Evolutionary conservation across 148 eudicot genomes (phyloP).

Genomic region (Camellia sinensis): DNA sequence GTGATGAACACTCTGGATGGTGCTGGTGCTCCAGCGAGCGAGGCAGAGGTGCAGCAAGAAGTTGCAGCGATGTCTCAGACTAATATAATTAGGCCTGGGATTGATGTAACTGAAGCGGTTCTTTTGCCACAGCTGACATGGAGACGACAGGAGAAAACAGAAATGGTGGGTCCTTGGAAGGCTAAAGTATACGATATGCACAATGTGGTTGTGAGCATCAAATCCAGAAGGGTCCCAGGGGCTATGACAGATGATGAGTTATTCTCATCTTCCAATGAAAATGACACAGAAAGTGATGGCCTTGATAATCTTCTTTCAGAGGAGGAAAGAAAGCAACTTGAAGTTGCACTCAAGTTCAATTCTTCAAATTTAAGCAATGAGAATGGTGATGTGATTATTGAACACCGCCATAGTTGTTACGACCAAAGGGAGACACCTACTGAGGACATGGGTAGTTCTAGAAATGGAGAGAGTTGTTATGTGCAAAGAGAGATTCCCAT

Average conservation of each 20-base stretch:
- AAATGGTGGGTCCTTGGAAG: conserved; percentile 82
- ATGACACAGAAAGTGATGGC: conserved; percentile 62
- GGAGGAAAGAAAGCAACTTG: conserved; percentile 82
- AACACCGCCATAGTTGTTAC: conserved; percentile 60
- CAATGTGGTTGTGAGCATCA: conserved; percentile 82
- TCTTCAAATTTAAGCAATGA: conserved; percentile 44
- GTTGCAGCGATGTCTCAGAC: conserved; percentile 84
- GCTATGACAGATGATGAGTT: conserved; percentile 90
- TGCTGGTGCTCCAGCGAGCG: conserved; percentile 68
- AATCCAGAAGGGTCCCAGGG: conserved; percentile 88
- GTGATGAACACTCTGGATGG: conserved; percentile 83
- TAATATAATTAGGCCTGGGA: conserved; percentile 81
- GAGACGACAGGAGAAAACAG: conserved; percentile 81
- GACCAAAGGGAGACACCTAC: conserved; percentile 54
- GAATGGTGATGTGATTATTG: conserved; percentile 35
- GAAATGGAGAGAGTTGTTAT: conserved; percentile 50
- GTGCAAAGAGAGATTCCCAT: conserved; percentile 55
- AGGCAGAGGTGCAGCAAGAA: conserved; percentile 72
- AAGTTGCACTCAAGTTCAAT: conserved; percentile 71
- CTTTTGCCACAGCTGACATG: conserved; percentile 80
- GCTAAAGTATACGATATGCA: conserved; percentile 92
- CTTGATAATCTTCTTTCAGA: conserved; percentile 63
- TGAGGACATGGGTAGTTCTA: conserved; percentile 38
- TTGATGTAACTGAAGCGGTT: conserved; percentile 87
- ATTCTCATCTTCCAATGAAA: conserved; percentile 54